Conservation (phyloP, 2,329 filamentous ascomycete species). For the Alternaria sp. region DNA sequence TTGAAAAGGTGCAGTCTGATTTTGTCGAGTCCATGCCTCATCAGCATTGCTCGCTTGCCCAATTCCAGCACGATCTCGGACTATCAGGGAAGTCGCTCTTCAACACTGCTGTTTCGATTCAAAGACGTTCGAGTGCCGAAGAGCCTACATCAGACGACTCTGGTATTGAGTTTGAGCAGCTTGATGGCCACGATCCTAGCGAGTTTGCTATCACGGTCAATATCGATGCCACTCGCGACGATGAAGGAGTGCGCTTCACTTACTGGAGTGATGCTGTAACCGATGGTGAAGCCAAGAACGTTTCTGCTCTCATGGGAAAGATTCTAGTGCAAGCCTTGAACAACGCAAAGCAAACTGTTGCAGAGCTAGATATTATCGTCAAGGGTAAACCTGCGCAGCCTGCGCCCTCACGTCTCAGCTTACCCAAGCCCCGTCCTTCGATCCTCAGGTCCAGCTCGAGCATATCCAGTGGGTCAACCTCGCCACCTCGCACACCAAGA, state of each 20-base stretch:
- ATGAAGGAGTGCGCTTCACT: conserved; percentile 40
- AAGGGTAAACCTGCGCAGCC: conserved; percentile 19
- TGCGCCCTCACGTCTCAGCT: conserved; percentile 1
- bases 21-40: conserved; percentile 44
- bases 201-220: conserved; percentile 47
- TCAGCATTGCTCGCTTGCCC: conserved; percentile 51
- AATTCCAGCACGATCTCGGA: conserved; percentile 57
- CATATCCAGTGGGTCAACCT: conserved; percentile 19
- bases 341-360: conserved; percentile 35
- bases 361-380: conserved; percentile 33
- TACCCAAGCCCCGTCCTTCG: conserved; percentile 13
- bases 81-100: conserved; percentile 52
- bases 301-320: conserved; percentile 37
- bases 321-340: conserved; percentile 33
- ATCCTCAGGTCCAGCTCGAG: conserved; percentile 13
- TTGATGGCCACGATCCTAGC: conserved; percentile 43
- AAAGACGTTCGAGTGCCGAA: conserved; percentile 32
- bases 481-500: conserved; percentile 26
- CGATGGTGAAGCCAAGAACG: conserved; percentile 37
- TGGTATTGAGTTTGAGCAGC: conserved; percentile 37
- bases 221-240: conserved; percentile 41
- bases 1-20: conserved; percentile 40
- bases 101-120: conserved; percentile 57
- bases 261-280: conserved; percentile 46
- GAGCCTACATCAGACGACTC: background rate